A percentile compares a stretch with the other conserved stretches of the same genome.
Evolutionary conservation across 1,284 basidiomycete genomes (phyloP).

Genomic region (Cystobasidium slooffiae): DNA sequence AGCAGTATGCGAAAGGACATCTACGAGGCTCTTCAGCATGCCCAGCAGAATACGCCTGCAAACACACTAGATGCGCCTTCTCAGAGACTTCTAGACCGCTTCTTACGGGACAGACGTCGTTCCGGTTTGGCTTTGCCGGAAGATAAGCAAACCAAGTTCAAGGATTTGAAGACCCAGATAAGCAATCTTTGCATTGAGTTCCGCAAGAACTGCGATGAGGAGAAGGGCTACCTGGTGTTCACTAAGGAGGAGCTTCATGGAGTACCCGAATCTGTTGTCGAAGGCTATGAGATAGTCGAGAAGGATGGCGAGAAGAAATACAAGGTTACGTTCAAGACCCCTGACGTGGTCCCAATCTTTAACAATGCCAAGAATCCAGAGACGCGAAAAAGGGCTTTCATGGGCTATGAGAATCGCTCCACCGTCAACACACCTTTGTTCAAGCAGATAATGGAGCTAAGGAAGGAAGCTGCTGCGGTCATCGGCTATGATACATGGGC

Average conservation of each 20-base stretch:
- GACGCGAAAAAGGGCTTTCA: slow-evolving; percentile 68
- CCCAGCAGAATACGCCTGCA: slow-evolving; percentile 68
- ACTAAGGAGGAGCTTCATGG: slow-evolving; percentile 68
- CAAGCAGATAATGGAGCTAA: slow-evolving; percentile 66
- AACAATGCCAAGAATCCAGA: slow-evolving; percentile 59
- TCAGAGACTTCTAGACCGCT: slow-evolving; percentile 72
- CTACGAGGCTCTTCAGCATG: slow-evolving; percentile 70
- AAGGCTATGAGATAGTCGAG: slow-evolving; percentile 67
- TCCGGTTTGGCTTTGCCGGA: slow-evolving; percentile 74
- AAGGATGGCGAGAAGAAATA: slow-evolving; percentile 45
- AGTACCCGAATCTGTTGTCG: slow-evolving; percentile 74
- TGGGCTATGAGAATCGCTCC: slow-evolving; percentile 70
- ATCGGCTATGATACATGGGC: slow-evolving; percentile 79
- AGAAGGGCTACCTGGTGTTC: slow-evolving; percentile 61
- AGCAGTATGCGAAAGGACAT: slow-evolving; percentile 75
- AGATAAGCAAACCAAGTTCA: slow-evolving; percentile 65
- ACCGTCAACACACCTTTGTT: slow-evolving; percentile 71
- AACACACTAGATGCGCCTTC: slow-evolving; percentile 63
- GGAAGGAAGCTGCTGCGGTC: slow-evolving; percentile 68
- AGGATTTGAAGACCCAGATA: slow-evolving; percentile 62
- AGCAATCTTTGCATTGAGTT: slow-evolving; percentile 74
- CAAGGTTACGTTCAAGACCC: slow-evolving; percentile 68
- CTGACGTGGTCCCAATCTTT: slow-evolving; percentile 77
- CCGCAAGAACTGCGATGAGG: slow-evolving; percentile 81
- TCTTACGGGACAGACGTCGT: slow-evolving; percentile 74